Percentiles rank a stretch among this genome's conserved stretches.
Conservation (phyloP, 495 filamentous ascomycete genomes). For the Sordaria brevicollis region DNA sequence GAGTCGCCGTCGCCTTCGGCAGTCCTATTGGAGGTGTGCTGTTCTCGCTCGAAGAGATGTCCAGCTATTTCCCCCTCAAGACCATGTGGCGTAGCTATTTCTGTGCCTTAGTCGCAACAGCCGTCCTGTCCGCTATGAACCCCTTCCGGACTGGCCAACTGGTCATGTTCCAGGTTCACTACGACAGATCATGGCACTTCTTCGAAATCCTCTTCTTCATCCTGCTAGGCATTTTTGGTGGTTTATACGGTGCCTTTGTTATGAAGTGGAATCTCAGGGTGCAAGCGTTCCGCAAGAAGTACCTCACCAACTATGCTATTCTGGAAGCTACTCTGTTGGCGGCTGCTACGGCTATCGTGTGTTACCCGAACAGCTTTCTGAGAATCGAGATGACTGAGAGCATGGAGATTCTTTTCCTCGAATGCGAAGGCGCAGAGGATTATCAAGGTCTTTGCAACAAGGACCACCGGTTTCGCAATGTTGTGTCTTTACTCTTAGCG, state of each 20-base stretch:
- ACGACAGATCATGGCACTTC: conserved; percentile 95
- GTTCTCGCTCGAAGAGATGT: conserved; percentile 98
- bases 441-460: conserved; percentile 84
- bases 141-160: conserved; percentile 96
- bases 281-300: conserved; percentile 91
- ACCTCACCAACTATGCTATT: conserved; percentile 73
- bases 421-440: conserved; percentile 88
- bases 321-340: conserved; percentile 83
- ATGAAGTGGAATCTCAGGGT: conserved; percentile 96
- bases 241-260: conserved; percentile 91
- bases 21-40: conserved; percentile 95
- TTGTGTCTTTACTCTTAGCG: conserved; percentile 68
- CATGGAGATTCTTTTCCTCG: conserved; percentile 94
- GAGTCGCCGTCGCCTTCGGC: conserved; percentile 93
- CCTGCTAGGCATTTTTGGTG: conserved; percentile 84
- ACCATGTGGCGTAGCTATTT: conserved; percentile 98
- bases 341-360: conserved; percentile 73
- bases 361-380: conserved; percentile 92
- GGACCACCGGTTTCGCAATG: conserved; percentile 66
- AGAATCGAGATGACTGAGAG: conserved; percentile 98
- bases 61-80: conserved; percentile 94
- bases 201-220: conserved; percentile 94
- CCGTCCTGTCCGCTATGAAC: conserved; percentile 91
- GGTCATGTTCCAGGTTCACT: conserved; percentile 97
- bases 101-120: conserved; percentile 91